Base-by-base conservation (phyloP, 192 early-diverging fungal genomes). In the Powellomyces hirtus region DNA sequence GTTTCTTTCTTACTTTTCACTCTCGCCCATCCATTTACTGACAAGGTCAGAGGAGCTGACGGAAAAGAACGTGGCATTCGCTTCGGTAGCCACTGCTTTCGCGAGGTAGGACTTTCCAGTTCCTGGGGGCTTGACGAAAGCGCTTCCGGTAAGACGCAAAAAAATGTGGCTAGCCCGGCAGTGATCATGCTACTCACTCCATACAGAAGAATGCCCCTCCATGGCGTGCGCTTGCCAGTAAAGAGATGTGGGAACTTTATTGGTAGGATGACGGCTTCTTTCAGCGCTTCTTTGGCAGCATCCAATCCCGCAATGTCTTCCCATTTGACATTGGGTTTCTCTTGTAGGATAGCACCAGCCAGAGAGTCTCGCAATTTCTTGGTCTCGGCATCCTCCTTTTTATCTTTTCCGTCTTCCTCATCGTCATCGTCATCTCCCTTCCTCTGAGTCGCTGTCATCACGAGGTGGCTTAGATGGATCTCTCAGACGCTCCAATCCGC, bases 21-120 rank as follows among this genome's bases (percentile, higher is more conserved):
- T 90, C 77, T 99, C 96, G 50, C 97, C 96, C 91, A 99, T 97
- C 95, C 95, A 99, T 82, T 97, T 99, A 73, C 89, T 91, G n/a
- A 99, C 96, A 53, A 99, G 81, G 78, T 99, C 97, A 3, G 96
- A 96, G 3, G 95, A 98, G 13, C 92, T 95, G 22, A 99, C 91
- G 14, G 95, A 92, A 61, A 98, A 97, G 70, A 99, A 99, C 18
- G 94, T 96, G 2, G 94, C 89, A 57, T 94, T 87, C 37, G 96
- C 94, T 72, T 99, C 97, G 0, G 97, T 99, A 1, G 97, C 97
- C 27, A 99, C 94, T 0, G 97, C 97, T 72, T 98, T 98, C 35
- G 96, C 97, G 24, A 99, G 77, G 70, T 90, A 97, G 10, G 94
- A 94, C 76, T 99, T 99, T 59, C 96, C 97, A 0, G 97, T 99